A percentile compares a stretch with the other conserved stretches of the same genome.
Evolutionary conservation across 2,329 filamentous ascomycete species (phyloP).

Genomic region (Curvularia spicifera): DNA sequence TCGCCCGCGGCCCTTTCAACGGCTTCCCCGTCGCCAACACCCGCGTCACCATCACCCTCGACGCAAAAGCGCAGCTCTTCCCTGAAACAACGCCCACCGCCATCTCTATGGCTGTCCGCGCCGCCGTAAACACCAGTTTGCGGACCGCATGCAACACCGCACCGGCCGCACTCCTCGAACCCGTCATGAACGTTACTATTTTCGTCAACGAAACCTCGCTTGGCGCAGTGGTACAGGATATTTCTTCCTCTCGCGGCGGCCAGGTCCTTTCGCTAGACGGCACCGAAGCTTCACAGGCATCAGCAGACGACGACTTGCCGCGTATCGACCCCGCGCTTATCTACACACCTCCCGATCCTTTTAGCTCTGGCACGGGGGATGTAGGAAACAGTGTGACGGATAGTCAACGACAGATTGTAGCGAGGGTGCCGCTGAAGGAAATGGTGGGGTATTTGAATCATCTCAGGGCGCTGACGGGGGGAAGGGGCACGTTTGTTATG

Average conservation of each 20-base stretch:
- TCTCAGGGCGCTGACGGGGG: constrained; percentile 84
- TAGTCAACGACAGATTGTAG: constrained; percentile 68
- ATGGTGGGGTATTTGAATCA: constrained; percentile 96
- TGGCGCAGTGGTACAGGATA: constrained; percentile 81
- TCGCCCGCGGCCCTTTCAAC: constrained; percentile 83
- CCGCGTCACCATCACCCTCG: constrained; percentile 71
- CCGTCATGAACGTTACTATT: constrained; percentile 90
- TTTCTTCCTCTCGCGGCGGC: constrained; percentile 74
- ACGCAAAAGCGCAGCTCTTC: constrained; percentile 69
- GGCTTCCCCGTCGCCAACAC: constrained; percentile 81
- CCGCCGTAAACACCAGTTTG: constrained; percentile 71
- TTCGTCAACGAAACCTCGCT: constrained; percentile 82
- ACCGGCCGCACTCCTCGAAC: constrained; percentile 78
- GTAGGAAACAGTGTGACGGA: constrained; percentile 27
- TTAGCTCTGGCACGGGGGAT: constrained; percentile 54
- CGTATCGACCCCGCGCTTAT: constrained; percentile 74
- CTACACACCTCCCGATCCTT: constrained; percentile 89
- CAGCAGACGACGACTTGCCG: constrained; percentile 35
- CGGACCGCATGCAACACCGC: constrained; percentile 63
- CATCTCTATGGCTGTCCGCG: constrained; percentile 69
- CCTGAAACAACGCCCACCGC: constrained; percentile 70
- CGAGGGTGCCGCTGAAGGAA: constrained; percentile 90
- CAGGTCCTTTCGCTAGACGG: constrained; percentile 73
- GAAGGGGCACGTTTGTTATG: constrained; percentile 80
- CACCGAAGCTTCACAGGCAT: constrained; percentile 17